phyloP scores from a whole-genome alignment of 2,329 filamentous ascomycete genomes.

The Fusarium humuli region DNA sequence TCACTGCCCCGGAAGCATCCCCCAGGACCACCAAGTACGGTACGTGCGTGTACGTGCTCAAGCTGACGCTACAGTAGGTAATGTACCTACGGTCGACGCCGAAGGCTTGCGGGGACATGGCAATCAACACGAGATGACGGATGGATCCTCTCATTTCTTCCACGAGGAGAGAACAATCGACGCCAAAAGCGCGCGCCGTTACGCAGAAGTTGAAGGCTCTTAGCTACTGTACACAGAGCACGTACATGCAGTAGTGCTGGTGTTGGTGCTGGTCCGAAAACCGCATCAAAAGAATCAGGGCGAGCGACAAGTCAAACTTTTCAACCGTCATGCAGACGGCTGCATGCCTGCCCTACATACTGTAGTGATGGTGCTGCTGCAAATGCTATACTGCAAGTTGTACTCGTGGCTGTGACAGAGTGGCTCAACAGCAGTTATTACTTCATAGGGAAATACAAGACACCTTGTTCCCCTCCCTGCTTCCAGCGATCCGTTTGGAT shows the following conservation, averaged over 20 bases:
- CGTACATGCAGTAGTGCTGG: background rate
- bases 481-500: slow-evolving; percentile 35
- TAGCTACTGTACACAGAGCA: background rate
- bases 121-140: slow-evolving; percentile 49
- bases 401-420: background rate
- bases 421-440: background rate
- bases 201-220: background rate
- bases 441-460: slow-evolving; percentile 12
- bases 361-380: background rate
- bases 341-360: slow-evolving; percentile 6
- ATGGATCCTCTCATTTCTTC: slow-evolving; percentile 48
- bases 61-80: slow-evolving; percentile 17
- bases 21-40: background rate
- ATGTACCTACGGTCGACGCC: slow-evolving; percentile 40
- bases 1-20: slow-evolving; percentile 33
- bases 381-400: background rate
- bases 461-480: slow-evolving; percentile 29
- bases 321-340: slow-evolving; percentile 33
- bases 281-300: slow-evolving; percentile 5
- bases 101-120: slow-evolving; percentile 44
- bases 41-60: slow-evolving; percentile 14
- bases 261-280: slow-evolving; percentile 18
- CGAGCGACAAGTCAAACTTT: slow-evolving; percentile 11
- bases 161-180: slow-evolving; percentile 16
- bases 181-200: slow-evolving; percentile 10